Evolutionary conservation across 2,329 filamentous ascomycete species (phyloP).

Genomic region (Ophiosphaerella narmari): DNA sequence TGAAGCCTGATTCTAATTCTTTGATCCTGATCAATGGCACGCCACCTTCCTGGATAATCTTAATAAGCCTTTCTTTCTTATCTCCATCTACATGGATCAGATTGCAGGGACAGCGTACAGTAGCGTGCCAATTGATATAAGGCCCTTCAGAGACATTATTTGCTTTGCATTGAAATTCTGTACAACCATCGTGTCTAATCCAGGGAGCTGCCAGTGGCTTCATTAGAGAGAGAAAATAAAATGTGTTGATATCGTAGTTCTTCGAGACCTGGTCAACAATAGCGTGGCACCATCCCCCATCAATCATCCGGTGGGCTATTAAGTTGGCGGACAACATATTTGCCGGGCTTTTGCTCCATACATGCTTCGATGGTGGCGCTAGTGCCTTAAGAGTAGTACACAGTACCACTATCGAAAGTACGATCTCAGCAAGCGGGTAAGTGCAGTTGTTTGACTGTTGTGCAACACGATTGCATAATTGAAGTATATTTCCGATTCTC

Average conservation of each 20-base stretch:
- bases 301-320: not conserved
- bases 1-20: not conserved
- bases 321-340: not conserved
- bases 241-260: not conserved
- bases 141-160: not conserved
- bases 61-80: not conserved
- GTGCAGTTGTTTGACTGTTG: too few relatives aligned
- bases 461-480: too few relatives aligned
- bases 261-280: not conserved
- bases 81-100: not conserved
- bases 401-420: too few relatives aligned
- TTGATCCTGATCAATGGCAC: not conserved
- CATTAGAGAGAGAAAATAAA: not conserved
- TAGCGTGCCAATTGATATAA: not conserved
- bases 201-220: not conserved
- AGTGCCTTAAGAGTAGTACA: not conserved
- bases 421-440: too few relatives aligned
- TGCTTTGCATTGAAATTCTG: not conserved
- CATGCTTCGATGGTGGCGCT: too few relatives aligned
- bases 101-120: not conserved
- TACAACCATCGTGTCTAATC: not conserved
- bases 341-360: not conserved
- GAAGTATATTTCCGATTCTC: not conserved
- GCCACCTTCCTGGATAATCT: not conserved
- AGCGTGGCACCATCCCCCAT: not conserved